Percentiles rank a stretch among this genome's conserved stretches.
phyloP scores from a whole-genome alignment of 177 flowering plant genomes.

The Vitis hybrid region DNA sequence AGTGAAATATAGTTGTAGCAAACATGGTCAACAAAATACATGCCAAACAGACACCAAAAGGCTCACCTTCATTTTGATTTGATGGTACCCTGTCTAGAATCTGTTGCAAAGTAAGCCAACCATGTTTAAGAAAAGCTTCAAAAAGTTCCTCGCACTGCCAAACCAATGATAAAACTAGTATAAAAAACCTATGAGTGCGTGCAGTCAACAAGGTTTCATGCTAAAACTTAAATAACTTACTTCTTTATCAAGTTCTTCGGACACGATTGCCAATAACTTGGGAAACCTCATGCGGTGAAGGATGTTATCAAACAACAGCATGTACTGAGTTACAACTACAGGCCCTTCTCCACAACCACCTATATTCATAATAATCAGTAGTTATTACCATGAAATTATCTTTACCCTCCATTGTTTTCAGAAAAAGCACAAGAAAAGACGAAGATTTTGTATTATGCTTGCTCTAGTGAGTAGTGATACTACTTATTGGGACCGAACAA shows the following conservation, averaged over 20 bases:
- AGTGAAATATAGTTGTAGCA: not conserved
- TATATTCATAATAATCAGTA: conserved; percentile 4
- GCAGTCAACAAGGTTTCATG: not conserved
- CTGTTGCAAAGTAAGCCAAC: conserved; percentile 62
- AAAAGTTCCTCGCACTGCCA: conserved; percentile 47
- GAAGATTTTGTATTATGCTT: too few species aligned
- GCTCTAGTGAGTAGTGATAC: too few species aligned
- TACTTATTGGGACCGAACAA: too few species aligned
- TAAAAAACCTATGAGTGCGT: not conserved
- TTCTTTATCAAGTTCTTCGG: conserved; percentile 43
- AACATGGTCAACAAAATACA: not conserved
- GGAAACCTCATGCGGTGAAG: conserved; percentile 61
- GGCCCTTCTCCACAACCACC: conserved; percentile 33
- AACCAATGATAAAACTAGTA: conserved; percentile 3
- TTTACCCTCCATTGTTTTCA: too few species aligned
- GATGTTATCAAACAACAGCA: conserved; percentile 47
- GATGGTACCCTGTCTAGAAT: conserved; percentile 32
- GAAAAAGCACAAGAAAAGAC: too few species aligned
- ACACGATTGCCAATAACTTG: conserved; percentile 54
- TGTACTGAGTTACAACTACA: conserved; percentile 42
- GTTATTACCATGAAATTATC: too few species aligned
- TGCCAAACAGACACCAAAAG: not conserved
- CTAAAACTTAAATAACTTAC: conserved; percentile 23
- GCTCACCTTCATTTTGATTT: conserved; percentile 8
- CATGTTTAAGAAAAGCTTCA: conserved; percentile 61